Base-by-base conservation (phyloP, 371 early-diverging fungal species). In the Apophysomyces sp. region DNA sequence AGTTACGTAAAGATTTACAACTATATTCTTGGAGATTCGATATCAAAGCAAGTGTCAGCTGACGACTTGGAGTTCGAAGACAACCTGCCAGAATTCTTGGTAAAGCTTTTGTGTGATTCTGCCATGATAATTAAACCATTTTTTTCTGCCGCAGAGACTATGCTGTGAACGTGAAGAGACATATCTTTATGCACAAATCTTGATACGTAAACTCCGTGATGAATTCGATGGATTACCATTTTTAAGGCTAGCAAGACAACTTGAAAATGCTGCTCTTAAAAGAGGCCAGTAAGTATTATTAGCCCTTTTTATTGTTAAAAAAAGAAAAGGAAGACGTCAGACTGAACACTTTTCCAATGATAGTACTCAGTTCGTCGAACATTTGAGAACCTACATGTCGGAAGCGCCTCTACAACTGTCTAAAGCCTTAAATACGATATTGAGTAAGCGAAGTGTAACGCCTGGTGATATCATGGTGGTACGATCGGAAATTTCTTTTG, bases 161-260 rank as follows among this genome's bases (percentile, higher is more conserved):
- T 87, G 85, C 39, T 86, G 87, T 65, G 87, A 83, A 60, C 77
- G 82, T 63, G 86, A 91, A 65, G 86, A 88, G 41, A 86, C 85
- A 0, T 91, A 91, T 55, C 66, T 91, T 30, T 80, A 84, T 51
- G 82, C 88, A 4, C 89, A 87, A 57, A 76, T 85, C 9, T 58
- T 90, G 16, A 61, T 91, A 12, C 66, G 74, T 57, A 66, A 78
- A 15, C 74, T 88, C 16, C 65, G 72, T 56, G 73, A 85, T 52
- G 77, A 80, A 31, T 77, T 74, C 16, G 81, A 85, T 15, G 82
- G 77, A 4, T 57, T 68, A 15, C 79, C 87, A 11, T 62, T 87
- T n/a, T 69, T 65, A 54, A 76, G 88, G 41, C 69, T 91, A 57
- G 76, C 81, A 26, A 73, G 86, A 26, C 89, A 84, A 61, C 74